Conservation (phyloP, 192 early-diverging fungal species). For the Pecoramyces ruminantium region DNA sequence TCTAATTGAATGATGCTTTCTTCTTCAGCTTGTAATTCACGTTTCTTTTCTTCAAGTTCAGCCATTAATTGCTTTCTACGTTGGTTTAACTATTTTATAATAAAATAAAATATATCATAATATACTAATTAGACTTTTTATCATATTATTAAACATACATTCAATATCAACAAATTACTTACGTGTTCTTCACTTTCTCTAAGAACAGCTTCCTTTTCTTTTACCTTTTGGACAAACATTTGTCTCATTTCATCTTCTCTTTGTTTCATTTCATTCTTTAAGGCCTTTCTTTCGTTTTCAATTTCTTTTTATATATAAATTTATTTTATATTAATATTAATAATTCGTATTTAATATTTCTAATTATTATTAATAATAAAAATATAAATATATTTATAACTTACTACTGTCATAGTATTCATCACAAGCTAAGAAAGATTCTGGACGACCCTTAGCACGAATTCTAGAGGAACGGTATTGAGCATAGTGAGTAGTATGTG, state of each 20-base stretch:
- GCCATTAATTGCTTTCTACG: neutral
- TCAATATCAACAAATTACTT: no score
- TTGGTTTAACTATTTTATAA: neutral
- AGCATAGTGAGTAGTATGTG: constrained; percentile 88
- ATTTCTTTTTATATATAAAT: constrained; percentile 36
- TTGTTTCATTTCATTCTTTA: constrained; percentile 51
- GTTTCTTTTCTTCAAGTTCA: neutral
- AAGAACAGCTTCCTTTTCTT: constrained; percentile 39
- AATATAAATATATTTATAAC: no score
- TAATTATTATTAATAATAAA: no score
- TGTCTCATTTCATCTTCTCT: constrained; percentile 57
- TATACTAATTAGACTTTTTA: no score
- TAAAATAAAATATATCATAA: no score
- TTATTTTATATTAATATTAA: neutral
- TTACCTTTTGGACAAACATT: constrained; percentile 36
- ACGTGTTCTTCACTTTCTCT: constrained; percentile 19
- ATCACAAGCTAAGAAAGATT: constrained; percentile 63
- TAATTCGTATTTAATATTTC: no score
- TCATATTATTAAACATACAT: no score
- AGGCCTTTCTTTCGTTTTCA: constrained; percentile 34
- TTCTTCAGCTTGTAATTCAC: neutral
- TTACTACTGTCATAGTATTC: constrained; percentile 36
- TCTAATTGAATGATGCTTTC: neutral
- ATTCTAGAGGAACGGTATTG: constrained; percentile 90
- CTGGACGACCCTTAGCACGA: constrained; percentile 50